These are phyloP conservation scores for Auricularia sp. DNA, from an alignment of 768 basidiomycete genomes.

Conservation along the genomic window DNA sequence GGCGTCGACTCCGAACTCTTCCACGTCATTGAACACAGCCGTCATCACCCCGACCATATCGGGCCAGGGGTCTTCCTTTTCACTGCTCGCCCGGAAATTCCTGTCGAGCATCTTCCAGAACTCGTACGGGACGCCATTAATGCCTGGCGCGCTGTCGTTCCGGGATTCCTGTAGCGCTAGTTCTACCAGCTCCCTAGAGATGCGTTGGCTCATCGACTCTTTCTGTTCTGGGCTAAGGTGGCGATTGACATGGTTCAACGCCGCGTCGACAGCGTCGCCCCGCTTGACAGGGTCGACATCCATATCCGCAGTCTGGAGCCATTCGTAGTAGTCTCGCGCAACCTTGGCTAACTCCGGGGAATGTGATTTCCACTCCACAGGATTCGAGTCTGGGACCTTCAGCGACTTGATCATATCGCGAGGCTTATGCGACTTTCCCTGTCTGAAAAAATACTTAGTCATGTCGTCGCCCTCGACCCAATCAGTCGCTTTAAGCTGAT, in stretches of 20 bases:
- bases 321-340: not conserved
- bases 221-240: not conserved
- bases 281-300: not conserved
- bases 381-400: too few relatives aligned
- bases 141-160: not conserved
- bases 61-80: not conserved
- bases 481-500: not conserved
- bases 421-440: not conserved
- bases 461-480: not conserved
- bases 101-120: not conserved
- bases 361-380: not conserved
- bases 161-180: not conserved
- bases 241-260: not conserved
- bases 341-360: not conserved
- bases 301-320: not conserved
- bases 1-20: slow-evolving; percentile 12
- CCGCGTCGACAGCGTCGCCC: not conserved
- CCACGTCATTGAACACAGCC: slow-evolving; percentile 37
- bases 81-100: not conserved
- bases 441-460: not conserved
- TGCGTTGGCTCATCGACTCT: slow-evolving; percentile 21
- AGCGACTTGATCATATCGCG: not conserved
- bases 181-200: not conserved
- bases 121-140: not conserved
- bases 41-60: slow-evolving; percentile 13